phyloP scores from a whole-genome alignment of 768 basidiomycete genomes.

The Phylloporus sp. region DNA sequence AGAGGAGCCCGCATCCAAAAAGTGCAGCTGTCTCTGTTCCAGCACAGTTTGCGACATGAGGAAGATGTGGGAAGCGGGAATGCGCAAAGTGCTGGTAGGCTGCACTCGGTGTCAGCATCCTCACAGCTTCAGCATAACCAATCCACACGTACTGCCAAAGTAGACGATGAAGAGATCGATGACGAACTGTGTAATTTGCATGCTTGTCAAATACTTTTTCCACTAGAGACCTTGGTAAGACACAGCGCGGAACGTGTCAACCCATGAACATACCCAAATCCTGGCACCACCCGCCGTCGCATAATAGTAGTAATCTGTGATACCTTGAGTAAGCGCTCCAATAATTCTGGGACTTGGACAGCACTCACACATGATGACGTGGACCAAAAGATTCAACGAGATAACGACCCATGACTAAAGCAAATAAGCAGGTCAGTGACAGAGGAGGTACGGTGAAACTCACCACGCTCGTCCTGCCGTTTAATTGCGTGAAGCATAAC shows the following conservation, averaged over 20 bases:
- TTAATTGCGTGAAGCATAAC: conserved; percentile 90
- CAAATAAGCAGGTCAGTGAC: conserved; percentile 1
- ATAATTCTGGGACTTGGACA: neutral
- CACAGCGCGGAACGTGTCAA: neutral
- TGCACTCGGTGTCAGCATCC: conserved; percentile 13
- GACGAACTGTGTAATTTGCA: conserved; percentile 97
- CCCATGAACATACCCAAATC: conserved; percentile 75
- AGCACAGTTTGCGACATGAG: conserved; percentile 77
- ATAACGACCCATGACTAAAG: conserved; percentile 96
- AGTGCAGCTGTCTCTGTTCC: conserved; percentile 86
- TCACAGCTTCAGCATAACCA: conserved; percentile 1
- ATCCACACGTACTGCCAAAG: conserved; percentile 77
- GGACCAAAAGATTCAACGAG: conserved; percentile 83
- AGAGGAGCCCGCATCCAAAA: conserved; percentile 85
- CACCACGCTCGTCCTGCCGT: conserved; percentile 92
- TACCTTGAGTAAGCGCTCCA: neutral
- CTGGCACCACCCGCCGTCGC: conserved; percentile 94
- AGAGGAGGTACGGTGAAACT: conserved; percentile 28
- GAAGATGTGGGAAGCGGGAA: conserved; percentile 58
- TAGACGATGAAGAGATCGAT: conserved; percentile 89
- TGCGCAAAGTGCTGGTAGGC: conserved; percentile 82
- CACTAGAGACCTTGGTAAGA: conserved; percentile 51
- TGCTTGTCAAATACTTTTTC: conserved; percentile 96
- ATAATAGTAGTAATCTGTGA: conserved; percentile 95
- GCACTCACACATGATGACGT: conserved; percentile 94